A percentile compares a stretch with the other conserved stretches of the same genome.
These are phyloP conservation scores for Eragrostis nindensis DNA, from an alignment of 176 grass and related monocot genomes.

Conservation along the genomic window DNA sequence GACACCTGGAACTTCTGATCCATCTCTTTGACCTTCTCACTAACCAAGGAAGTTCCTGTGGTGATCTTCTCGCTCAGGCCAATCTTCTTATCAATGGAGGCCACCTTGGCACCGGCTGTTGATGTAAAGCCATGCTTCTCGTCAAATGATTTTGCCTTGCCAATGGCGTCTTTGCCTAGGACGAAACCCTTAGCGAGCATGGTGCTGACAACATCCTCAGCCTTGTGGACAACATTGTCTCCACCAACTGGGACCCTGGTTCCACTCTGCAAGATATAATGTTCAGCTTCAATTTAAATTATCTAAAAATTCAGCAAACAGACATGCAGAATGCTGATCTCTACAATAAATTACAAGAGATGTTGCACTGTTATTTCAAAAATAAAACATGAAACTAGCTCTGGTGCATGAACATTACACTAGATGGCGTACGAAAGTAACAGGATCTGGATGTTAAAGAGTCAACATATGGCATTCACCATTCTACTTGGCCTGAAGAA, in stretches of 20 bases:
- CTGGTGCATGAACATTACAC: conserved; percentile 6
- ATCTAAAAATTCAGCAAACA: background rate
- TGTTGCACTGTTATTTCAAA: background rate
- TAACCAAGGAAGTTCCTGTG: conserved; percentile 62
- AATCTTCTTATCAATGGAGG: conserved; percentile 80
- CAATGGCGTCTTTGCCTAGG: conserved; percentile 74
- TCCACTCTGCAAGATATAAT: conserved; percentile 39
- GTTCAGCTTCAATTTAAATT: background rate
- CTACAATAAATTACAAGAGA: background rate
- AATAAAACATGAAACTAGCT: conserved; percentile 15
- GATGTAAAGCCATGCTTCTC: conserved; percentile 82
- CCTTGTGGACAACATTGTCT: conserved; percentile 71
- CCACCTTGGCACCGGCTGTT: conserved; percentile 72
- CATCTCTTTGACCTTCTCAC: conserved; percentile 80
- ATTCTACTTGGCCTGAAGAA: background rate
- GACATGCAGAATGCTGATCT: background rate
- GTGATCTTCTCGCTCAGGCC: conserved; percentile 84
- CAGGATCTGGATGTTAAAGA: background rate
- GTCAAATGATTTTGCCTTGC: conserved; percentile 76
- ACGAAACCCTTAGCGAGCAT: conserved; percentile 93
- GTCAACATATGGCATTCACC: background rate
- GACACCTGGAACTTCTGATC: conserved; percentile 90
- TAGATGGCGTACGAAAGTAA: conserved; percentile 6
- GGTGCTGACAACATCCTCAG: conserved; percentile 83
- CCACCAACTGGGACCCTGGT: conserved; percentile 42